Percentiles rank a stretch among this genome's conserved stretches.
These are phyloP conservation scores for Hymenoscyphus repandus DNA, from an alignment of 2,329 filamentous ascomycete species.

Conservation along the genomic window DNA sequence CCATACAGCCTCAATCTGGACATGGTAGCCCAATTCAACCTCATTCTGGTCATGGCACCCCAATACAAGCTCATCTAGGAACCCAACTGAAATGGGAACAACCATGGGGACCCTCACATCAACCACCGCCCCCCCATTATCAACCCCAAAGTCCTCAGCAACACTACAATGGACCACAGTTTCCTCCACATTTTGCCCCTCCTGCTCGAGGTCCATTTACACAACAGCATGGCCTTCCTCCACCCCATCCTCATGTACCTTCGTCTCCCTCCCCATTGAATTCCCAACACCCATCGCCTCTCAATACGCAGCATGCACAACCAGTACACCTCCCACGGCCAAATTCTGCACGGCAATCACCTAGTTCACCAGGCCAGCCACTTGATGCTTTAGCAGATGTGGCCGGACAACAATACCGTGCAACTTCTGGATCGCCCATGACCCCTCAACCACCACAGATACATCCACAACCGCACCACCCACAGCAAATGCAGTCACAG, in stretches of 20 bases:
- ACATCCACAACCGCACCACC: constrained; percentile 1
- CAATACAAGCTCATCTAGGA: constrained; percentile 11
- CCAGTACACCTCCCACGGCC: constrained; percentile 20
- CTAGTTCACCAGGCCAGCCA: constrained; percentile 22
- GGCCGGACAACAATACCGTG: constrained; percentile 30
- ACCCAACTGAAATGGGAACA: constrained; percentile 24
- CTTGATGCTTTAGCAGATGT: constrained; percentile 29
- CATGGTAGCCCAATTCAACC: background rate
- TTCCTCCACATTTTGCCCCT: constrained; percentile 8
- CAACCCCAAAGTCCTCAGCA: constrained; percentile 4
- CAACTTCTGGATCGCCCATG: constrained; percentile 23
- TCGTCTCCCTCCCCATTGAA: constrained; percentile 29
- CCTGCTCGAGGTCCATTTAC: constrained; percentile 6
- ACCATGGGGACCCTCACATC: constrained; percentile 20
- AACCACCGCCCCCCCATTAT: constrained; percentile 9
- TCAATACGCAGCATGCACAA: background rate
- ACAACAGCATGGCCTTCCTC: constrained; percentile 18
- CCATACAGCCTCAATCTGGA: constrained; percentile 22
- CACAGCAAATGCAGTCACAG: background rate
- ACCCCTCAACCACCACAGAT: constrained; percentile 20
- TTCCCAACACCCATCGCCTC: background rate
- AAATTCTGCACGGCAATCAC: constrained; percentile 15
- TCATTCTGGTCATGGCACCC: background rate
- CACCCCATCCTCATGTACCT: constrained; percentile 27
- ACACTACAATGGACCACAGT: constrained; percentile 2